Evolutionary conservation across 441 rosid genomes (phyloP), one percentile per base, ranked within the genome.

Genomic region (Isatis lusitanica): DNA sequence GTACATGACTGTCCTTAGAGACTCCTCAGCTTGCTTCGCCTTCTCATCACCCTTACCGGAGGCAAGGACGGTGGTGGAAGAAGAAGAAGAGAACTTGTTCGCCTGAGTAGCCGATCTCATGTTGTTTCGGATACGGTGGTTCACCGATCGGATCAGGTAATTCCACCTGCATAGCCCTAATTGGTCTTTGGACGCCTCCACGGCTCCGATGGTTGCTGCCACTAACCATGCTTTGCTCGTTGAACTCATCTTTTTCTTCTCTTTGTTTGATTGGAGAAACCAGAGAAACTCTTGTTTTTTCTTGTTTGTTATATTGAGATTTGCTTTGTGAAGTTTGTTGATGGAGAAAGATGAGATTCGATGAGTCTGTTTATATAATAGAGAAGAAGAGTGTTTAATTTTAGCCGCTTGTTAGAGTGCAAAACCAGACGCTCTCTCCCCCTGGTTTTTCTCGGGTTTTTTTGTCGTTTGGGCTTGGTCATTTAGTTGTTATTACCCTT

Each of bases 1-100:
- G 66, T 76, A 90, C 92, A 90, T 88, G 63, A 88, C 83, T 2
- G 88, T 90, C 70, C 94, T 71, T 3, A 90, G 79, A n/a, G 92
- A 85, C 63, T 90, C 94, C 78, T 90, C 96, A 0, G 90, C 84
- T 66, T 78, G 82, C 73, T 76, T 85, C 15, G 61, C 39, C 79
- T 74, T 82, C 18, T 78, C 83, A 31, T 33, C 59, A 31, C 48
- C 66, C 2, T 70, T 61, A 28, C 53, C 30, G 1, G 74, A 63
- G 24, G 39, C n/a, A 21, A 18, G 7, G 40, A 6, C 28, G n/a
- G 70, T 4, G 21, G 80, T 24, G 1, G 83, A 43, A 0, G 79
- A 53, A 17, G 76, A 61, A 33, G 79, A 73, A n/a, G n/a, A n/a
- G n/a, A 83, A 28, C 61, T 28, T 80, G 46, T 57, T 83, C 9